Conservation (phyloP, 1,139 yeast genomes). For the Candida tetrigidarum region DNA sequence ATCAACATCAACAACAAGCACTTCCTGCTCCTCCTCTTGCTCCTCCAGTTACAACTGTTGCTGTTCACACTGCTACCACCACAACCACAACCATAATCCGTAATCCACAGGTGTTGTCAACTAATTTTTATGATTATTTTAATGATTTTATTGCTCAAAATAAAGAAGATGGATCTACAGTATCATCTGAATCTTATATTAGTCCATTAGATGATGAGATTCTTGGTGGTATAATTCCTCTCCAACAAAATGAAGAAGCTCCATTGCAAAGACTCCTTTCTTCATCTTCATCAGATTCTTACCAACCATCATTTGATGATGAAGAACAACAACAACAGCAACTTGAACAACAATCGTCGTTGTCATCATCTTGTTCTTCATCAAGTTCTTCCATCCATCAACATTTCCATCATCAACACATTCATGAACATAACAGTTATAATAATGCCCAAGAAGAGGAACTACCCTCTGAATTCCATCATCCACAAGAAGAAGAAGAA, state of each 20-base stretch:
- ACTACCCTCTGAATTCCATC: background rate
- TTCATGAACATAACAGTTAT: background rate
- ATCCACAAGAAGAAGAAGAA: background rate
- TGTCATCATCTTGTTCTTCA: constrained; percentile 4
- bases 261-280: constrained; percentile 25
- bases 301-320: constrained; percentile 7
- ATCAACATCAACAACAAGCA: background rate
- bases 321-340: constrained; percentile 4
- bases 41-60: too few relatives aligned
- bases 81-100: constrained; percentile 2
- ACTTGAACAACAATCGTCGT: constrained; percentile 1
- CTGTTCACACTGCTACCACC: constrained; percentile 3
- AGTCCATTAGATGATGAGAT: constrained; percentile 62
- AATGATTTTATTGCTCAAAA: background rate
- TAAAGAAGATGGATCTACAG: constrained; percentile 4
- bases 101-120: background rate
- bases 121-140: constrained; percentile 4
- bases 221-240: constrained; percentile 35
- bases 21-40: too few relatives aligned
- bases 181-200: constrained; percentile 26
- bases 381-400: constrained; percentile 3
- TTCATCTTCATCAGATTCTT: constrained; percentile 9
- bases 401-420: background rate
- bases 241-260: background rate
- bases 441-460: background rate